A percentile compares a stretch with the other conserved stretches of the same genome.
phyloP scores from a whole-genome alignment of 148 eudicot species.

The Polygonum aviculare region DNA sequence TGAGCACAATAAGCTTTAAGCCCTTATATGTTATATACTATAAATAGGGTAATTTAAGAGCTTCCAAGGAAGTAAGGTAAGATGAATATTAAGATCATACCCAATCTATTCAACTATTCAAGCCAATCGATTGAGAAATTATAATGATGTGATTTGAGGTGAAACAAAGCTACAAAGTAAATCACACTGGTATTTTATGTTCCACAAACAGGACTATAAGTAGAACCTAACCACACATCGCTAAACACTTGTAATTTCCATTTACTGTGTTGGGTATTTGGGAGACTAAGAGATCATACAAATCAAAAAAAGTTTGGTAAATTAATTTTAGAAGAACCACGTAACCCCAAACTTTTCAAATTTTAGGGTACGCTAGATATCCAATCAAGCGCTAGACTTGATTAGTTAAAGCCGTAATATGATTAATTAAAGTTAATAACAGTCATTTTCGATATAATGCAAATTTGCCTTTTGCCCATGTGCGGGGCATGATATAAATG shows the following conservation, averaged over 20 bases:
- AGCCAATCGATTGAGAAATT: no score
- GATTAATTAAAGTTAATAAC: neutral
- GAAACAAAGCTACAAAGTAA: no score
- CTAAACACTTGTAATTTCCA: neutral
- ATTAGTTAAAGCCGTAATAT: neutral
- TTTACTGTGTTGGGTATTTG: neutral
- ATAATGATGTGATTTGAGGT: no score
- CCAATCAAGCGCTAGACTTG: neutral
- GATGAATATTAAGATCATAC: no score
- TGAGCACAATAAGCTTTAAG: no score
- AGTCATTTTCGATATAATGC: conserved; percentile 6
- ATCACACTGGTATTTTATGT: no score
- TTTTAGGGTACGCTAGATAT: neutral
- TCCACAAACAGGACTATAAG: neutral
- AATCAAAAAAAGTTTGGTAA: neutral
- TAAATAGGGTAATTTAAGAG: no score
- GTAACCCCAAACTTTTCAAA: neutral
- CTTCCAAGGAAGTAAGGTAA: no score
- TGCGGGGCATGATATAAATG: neutral
- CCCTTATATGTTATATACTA: no score
- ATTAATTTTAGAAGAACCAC: neutral
- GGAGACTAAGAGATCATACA: neutral
- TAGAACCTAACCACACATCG: neutral
- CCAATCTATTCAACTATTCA: no score
- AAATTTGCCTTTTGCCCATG: conserved; percentile 1